phyloP scores from a whole-genome alignment of 2,329 filamentous ascomycete species.

The Trichocomaceae sp. region DNA sequence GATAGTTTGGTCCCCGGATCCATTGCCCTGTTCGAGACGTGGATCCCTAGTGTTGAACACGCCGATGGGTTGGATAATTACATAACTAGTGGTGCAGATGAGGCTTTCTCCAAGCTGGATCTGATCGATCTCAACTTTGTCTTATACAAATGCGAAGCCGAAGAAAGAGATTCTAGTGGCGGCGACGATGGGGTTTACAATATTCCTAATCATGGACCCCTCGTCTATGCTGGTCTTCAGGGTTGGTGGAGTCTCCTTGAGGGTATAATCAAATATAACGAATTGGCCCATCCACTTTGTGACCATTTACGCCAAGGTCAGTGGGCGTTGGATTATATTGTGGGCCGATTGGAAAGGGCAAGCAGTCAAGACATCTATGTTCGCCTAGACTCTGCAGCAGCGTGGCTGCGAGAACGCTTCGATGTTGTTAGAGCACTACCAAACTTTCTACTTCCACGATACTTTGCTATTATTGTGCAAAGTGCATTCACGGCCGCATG shows the following conservation, averaged over 20 bases:
- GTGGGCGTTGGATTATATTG: slow-evolving; percentile 86
- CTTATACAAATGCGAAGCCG: slow-evolving; percentile 83
- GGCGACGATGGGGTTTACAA: slow-evolving; percentile 82
- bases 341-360: slow-evolving; percentile 68
- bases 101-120: slow-evolving; percentile 67
- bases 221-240: slow-evolving; percentile 94
- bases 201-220: slow-evolving; percentile 72
- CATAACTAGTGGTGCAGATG: slow-evolving; percentile 71
- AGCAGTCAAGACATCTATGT: slow-evolving; percentile 57
- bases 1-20: slow-evolving; percentile 86
- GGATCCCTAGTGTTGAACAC: slow-evolving; percentile 83
- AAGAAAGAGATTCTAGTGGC: slow-evolving; percentile 72
- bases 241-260: slow-evolving; percentile 95
- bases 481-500: slow-evolving; percentile 81
- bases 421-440: slow-evolving; percentile 79
- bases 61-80: slow-evolving; percentile 76
- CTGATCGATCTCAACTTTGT: slow-evolving; percentile 85
- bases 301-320: slow-evolving; percentile 85
- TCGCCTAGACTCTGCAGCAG: slow-evolving; percentile 58
- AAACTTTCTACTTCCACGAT: slow-evolving; percentile 82
- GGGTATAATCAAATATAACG: slow-evolving; percentile 77
- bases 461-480: slow-evolving; percentile 83
- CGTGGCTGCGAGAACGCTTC: slow-evolving; percentile 78
- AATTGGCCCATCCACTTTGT: slow-evolving; percentile 87
- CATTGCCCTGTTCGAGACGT: slow-evolving; percentile 92